Conservation (phyloP, 768 basidiomycete genomes). For the Mycena amicta region DNA sequence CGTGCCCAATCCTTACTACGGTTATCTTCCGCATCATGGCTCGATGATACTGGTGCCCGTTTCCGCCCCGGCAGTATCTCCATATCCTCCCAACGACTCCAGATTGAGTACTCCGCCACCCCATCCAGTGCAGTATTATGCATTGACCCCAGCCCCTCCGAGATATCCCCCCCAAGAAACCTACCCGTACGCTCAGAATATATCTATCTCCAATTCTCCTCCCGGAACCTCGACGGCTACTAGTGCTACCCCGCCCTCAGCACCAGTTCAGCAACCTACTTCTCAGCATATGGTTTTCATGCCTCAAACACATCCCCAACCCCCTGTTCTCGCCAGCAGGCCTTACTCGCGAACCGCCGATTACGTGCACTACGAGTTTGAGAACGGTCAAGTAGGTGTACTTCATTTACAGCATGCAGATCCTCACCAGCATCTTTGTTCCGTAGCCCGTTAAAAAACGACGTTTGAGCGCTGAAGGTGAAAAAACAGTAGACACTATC, state of each 20-base stretch:
- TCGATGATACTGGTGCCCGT: neutral
- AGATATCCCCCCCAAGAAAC: neutral
- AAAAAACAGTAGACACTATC: neutral
- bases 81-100: neutral
- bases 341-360: neutral
- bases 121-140: neutral
- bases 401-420: no score
- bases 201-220: no score
- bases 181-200: no score
- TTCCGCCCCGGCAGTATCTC: no score
- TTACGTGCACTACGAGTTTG: neutral
- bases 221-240: neutral
- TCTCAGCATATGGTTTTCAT: neutral
- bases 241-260: neutral
- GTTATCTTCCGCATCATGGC: no score
- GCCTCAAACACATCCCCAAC: neutral
- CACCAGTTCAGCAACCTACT: neutral
- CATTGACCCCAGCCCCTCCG: neutral
- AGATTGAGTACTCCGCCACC: neutral
- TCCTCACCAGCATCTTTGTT: no score
- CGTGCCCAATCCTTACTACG: no score
- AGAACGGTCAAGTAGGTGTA: neutral
- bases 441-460: neutral
- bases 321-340: neutral
- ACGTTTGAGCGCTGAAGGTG: neutral